Conservation (phyloP, 441 rosid species). For the Erodium texanum region DNA sequence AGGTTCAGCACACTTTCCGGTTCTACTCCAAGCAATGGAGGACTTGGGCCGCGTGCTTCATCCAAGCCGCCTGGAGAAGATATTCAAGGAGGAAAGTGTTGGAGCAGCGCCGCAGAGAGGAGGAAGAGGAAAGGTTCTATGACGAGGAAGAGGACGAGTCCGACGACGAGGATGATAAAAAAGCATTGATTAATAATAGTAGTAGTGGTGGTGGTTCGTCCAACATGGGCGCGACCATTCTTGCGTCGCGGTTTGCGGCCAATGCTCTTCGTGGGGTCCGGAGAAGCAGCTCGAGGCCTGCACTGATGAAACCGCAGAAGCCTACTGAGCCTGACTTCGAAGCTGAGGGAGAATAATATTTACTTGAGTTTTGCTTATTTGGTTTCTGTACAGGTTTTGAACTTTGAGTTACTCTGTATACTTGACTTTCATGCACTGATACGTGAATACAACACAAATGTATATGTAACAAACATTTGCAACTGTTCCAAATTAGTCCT, state of each 20-base stretch:
- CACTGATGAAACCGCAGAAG: slow-evolving; percentile 41
- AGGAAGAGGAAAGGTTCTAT: slow-evolving; percentile 32
- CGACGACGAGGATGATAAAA: slow-evolving; percentile 25
- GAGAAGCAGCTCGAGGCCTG: slow-evolving; percentile 2
- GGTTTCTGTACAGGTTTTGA: not conserved
- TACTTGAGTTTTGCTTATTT: too few species aligned
- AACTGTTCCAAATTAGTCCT: too few species aligned
- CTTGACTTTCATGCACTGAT: too few species aligned
- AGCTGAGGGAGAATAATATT: slow-evolving; percentile 11
- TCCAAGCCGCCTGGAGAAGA: slow-evolving; percentile 77
- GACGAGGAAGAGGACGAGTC: slow-evolving; percentile 14
- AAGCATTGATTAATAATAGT: slow-evolving; percentile 17
- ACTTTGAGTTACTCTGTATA: too few species aligned
- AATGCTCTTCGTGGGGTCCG: slow-evolving; percentile 21
- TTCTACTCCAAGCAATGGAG: slow-evolving; percentile 95
- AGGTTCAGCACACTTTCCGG: slow-evolving; percentile 84
- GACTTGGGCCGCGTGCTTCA: slow-evolving; percentile 84
- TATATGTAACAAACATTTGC: too few species aligned
- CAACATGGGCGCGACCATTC: slow-evolving; percentile 48
- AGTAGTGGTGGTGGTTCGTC: slow-evolving; percentile 24
- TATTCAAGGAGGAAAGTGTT: slow-evolving; percentile 52
- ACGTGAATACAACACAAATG: too few species aligned
- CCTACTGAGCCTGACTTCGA: slow-evolving; percentile 74
- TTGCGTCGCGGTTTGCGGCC: slow-evolving; percentile 68
- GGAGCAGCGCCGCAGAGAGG: slow-evolving; percentile 41